phyloP scores from a whole-genome alignment of 2,329 filamentous ascomycete genomes.

The Pseudohalonectria lignicola region DNA sequence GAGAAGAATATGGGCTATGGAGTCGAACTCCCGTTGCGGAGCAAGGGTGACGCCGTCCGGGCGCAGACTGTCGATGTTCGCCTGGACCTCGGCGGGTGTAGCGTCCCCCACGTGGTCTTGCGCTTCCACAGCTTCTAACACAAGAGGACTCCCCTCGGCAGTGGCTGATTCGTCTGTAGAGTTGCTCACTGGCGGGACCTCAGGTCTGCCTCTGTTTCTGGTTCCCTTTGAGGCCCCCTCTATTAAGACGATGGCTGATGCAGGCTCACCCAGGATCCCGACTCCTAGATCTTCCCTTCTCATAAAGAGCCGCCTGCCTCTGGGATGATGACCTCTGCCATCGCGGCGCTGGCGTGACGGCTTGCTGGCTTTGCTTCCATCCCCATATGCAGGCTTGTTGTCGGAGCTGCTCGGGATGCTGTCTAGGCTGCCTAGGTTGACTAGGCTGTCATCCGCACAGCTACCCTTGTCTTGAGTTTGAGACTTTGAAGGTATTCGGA shows the following conservation, averaged over 20 bases:
- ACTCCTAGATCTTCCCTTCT: slow-evolving; percentile 13
- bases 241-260: slow-evolving; percentile 35
- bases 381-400: too few relatives aligned
- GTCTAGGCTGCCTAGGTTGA: too few relatives aligned
- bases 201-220: too few relatives aligned
- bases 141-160: too few relatives aligned
- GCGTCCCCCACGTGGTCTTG: slow-evolving; percentile 14
- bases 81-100: slow-evolving; percentile 23
- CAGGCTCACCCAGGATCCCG: slow-evolving; percentile 24
- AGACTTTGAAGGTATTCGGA: too few relatives aligned
- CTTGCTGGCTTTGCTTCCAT: too few relatives aligned
- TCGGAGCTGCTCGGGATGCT: too few relatives aligned
- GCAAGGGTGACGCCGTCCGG: slow-evolving; percentile 28
- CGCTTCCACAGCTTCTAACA: too few relatives aligned
- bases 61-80: slow-evolving; percentile 36
- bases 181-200: too few relatives aligned
- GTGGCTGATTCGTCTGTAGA: background rate
- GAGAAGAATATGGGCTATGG: slow-evolving; percentile 24
- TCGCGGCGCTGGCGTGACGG: background rate
- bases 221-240: slow-evolving; percentile 10
- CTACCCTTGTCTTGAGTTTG: too few relatives aligned
- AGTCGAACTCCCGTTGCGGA: slow-evolving; percentile 26
- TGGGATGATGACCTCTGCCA: slow-evolving; percentile 5
- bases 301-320: slow-evolving; percentile 7
- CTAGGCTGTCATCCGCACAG: too few relatives aligned